Base-by-base conservation (phyloP, 352 stramenopile genomes). In the Pythium coloratum region DNA sequence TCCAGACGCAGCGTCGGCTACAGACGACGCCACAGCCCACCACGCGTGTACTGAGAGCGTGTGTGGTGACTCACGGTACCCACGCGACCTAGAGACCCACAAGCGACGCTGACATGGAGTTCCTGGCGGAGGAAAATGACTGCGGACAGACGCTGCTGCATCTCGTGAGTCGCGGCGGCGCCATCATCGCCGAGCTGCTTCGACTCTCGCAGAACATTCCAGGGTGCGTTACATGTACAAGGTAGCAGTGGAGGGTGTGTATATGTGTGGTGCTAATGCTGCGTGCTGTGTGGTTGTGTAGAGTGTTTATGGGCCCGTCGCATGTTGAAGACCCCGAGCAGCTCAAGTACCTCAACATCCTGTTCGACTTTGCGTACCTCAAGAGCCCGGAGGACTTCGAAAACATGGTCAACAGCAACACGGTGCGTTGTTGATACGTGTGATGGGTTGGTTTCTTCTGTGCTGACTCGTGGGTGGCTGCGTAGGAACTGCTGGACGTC, bases 311-410 rank as follows among this genome's bases (percentile, higher is more conserved):
- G 78, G 86, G 88, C 5, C 81, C 86, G 50, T 90, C 88, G 44
- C 84, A 92, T 55, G 88, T 96, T 30, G 88, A 96, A 78, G 88
- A 96, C 75, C 88, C 88, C 12, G 88, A 96, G 67, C 88, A 96
- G 67, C 84, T 91, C 72, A 96, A 96, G 75, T 96, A 96, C 65
- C 73, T 96, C 18, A 91, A 92, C 57, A 97, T 99, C 50, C 70
- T 98, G 30, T 99, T 99, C 69, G 94, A 98, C 71, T 98, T 98
- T 78, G 78, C 81, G 20, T 99, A 99, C 67, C 64, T 98, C 56
- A 97, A 97, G 71, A 97, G 96, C 65, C 90, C 93, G 1, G 94
- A 98, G 67, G 91, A 97, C 63, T 98, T 93, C 72, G 95, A 99
- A 68, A 97, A 92, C 55, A 90, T 91, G 81, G 81, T 98, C 61